phyloP scores from a whole-genome alignment of 495 filamentous ascomycete genomes.

The Podospora pseudoanserina region DNA sequence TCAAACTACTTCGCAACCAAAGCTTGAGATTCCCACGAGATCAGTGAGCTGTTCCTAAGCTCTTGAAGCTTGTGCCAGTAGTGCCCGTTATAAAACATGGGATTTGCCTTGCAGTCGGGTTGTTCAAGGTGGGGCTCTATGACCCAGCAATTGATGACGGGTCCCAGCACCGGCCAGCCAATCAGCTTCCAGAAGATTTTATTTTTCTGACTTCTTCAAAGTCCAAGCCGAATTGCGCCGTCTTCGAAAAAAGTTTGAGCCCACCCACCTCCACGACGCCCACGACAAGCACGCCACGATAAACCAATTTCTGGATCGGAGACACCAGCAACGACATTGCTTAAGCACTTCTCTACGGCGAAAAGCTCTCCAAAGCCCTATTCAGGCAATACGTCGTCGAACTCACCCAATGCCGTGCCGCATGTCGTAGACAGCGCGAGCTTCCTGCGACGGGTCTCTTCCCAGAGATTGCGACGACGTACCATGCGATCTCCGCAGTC shows the following conservation, averaged over 20 bases:
- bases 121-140: not conserved
- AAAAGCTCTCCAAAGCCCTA: not conserved
- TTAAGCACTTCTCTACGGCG: not conserved
- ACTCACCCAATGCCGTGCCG: constrained; percentile 17
- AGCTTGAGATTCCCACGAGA: not conserved
- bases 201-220: not conserved
- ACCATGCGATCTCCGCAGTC: constrained; percentile 33
- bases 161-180: not conserved
- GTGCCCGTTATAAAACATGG: no score
- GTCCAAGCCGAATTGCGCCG: not conserved
- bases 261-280: not conserved
- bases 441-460: constrained; percentile 17
- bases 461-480: constrained; percentile 18
- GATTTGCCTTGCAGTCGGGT: not conserved
- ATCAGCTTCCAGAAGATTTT: not conserved
- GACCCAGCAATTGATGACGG: not conserved
- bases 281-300: not conserved
- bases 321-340: not conserved
- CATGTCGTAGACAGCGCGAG: constrained; percentile 20
- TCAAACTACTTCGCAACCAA: not conserved
- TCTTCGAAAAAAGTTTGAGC: not conserved
- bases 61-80: not conserved
- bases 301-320: not conserved
- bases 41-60: not conserved
- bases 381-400: not conserved